Conservation (phyloP, 306 rosid genomes). For the Medicago lupulina region DNA sequence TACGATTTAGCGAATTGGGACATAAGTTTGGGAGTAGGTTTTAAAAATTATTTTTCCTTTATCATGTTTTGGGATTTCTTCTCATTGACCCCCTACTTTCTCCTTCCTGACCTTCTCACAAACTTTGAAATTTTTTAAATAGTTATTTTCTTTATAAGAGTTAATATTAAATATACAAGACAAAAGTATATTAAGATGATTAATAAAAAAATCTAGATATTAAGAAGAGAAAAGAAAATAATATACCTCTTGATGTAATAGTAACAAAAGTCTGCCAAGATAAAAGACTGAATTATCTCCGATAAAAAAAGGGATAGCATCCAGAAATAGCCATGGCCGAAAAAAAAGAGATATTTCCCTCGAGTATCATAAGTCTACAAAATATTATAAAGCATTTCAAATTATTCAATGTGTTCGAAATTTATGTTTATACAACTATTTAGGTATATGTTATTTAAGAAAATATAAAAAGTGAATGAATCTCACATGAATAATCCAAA, state of each 20-base stretch:
- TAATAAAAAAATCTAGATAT: too few species aligned
- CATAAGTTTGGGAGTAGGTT: too few species aligned
- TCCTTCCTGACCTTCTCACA: too few species aligned
- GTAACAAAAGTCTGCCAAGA: constrained; percentile 85
- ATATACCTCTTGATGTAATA: constrained; percentile 73
- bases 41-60: too few species aligned
- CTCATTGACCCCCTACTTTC: too few species aligned
- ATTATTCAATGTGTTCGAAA: neutral
- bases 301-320: constrained; percentile 53
- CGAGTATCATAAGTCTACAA: constrained; percentile 65
- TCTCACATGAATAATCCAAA: constrained; percentile 75
- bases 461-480: neutral
- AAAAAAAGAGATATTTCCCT: constrained; percentile 49
- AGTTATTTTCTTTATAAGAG: neutral
- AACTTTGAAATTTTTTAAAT: neutral
- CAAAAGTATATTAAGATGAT: too few species aligned
- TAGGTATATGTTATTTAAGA: neutral
- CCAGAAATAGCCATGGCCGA: constrained; percentile 68
- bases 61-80: too few species aligned
- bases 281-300: constrained; percentile 75
- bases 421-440: too few species aligned
- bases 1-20: too few species aligned
- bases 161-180: neutral
- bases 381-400: neutral
- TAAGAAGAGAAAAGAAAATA: neutral